Evolutionary conservation across 2,329 filamentous ascomycete genomes (phyloP).

Genomic region (Hawksworthiomyces lignivorus): DNA sequence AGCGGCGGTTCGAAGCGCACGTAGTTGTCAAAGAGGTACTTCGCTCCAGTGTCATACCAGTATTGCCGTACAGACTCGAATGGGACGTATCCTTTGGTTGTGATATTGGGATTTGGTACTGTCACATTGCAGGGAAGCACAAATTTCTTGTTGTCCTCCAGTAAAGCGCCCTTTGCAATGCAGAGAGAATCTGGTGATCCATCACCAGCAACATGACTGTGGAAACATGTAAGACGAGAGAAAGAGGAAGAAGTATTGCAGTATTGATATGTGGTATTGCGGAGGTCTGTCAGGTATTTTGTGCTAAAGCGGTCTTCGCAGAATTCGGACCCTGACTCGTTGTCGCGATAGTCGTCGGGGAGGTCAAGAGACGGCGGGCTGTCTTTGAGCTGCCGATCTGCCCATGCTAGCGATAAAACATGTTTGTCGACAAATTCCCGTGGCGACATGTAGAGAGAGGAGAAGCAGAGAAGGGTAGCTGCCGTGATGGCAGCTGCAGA

Average conservation of each 20-base stretch:
- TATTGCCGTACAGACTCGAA: slow-evolving; percentile 4
- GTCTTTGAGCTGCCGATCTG: not conserved
- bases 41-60: slow-evolving; percentile 15
- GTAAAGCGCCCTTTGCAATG: slow-evolving; percentile 3
- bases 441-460: slow-evolving; percentile 2
- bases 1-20: not conserved
- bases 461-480: slow-evolving; percentile 1
- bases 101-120: not conserved
- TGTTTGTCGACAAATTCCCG: not conserved
- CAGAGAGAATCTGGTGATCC: slow-evolving; percentile 11
- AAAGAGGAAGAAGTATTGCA: slow-evolving; percentile 2
- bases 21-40: slow-evolving; percentile 10
- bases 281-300: slow-evolving; percentile 11
- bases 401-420: not conserved
- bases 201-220: slow-evolving; percentile 4
- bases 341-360: slow-evolving; percentile 6
- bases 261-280: slow-evolving; percentile 10
- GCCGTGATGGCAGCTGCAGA: not conserved
- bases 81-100: slow-evolving; percentile 4
- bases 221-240: slow-evolving; percentile 13
- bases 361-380: not conserved
- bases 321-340: slow-evolving; percentile 4
- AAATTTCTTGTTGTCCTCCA: slow-evolving; percentile 5
- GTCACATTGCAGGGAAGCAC: slow-evolving; percentile 7
- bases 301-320: slow-evolving; percentile 12